These are phyloP conservation scores for Penicillium sp. DNA, from an alignment of 2,329 filamentous ascomycete genomes.

Conservation along the genomic window DNA sequence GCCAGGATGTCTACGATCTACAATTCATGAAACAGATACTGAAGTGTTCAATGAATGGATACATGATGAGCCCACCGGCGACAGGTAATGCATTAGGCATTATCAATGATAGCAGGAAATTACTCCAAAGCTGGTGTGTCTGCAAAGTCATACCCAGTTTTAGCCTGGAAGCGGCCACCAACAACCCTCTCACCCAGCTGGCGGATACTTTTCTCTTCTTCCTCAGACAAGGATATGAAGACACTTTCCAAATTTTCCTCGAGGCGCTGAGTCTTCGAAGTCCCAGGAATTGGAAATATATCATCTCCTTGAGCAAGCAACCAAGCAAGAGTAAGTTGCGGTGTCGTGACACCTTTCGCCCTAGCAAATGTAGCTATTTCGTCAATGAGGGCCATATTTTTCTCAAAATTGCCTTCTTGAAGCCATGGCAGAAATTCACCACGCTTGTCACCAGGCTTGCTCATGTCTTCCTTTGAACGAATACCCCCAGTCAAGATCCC, in stretches of 20 bases:
- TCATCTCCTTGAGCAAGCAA: conserved; percentile 61
- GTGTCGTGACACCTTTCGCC: conserved; percentile 55
- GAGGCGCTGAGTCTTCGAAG: conserved; percentile 49
- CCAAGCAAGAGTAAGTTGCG: conserved; percentile 65
- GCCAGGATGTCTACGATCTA: neutral
- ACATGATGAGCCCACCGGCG: neutral
- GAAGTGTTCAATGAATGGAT: conserved; percentile 1
- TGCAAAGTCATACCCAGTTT: conserved; percentile 16
- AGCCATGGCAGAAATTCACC: conserved; percentile 48
- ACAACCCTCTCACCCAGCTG: conserved; percentile 2
- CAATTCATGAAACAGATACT: neutral
- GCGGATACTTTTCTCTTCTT: conserved; percentile 18
- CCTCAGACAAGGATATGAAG: conserved; percentile 12
- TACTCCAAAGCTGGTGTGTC: conserved; percentile 14
- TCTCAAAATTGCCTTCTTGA: conserved; percentile 53
- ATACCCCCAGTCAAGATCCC: conserved; percentile 48
- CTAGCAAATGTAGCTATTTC: conserved; percentile 51
- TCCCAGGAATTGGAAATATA: conserved; percentile 62
- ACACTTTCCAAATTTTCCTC: conserved; percentile 43
- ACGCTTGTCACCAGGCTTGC: conserved; percentile 48
- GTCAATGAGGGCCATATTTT: conserved; percentile 58
- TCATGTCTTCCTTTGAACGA: conserved; percentile 39
- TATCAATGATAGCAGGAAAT: neutral
- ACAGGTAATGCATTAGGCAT: neutral
- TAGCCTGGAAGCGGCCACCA: conserved; percentile 16